Percentiles rank a stretch among this genome's conserved stretches.
These are phyloP conservation scores for Boletus fagicola DNA, from an alignment of 768 basidiomycete species.

Conservation along the genomic window DNA sequence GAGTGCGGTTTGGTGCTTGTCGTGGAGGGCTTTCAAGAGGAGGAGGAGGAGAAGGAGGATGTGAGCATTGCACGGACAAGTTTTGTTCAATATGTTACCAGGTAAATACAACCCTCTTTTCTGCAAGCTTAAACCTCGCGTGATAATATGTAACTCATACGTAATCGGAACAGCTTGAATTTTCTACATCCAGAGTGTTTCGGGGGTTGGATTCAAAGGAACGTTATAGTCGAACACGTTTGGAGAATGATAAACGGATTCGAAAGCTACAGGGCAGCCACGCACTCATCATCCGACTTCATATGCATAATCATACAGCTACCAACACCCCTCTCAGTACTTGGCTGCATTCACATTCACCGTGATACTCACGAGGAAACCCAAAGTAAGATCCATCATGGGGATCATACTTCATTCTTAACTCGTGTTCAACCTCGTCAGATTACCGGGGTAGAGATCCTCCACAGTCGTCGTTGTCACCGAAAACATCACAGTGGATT, in stretches of 20 bases:
- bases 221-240: neutral
- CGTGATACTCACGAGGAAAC: too few species aligned
- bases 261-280: neutral
- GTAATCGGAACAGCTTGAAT: neutral
- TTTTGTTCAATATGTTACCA: neutral
- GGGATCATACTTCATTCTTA: too few species aligned
- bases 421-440: too few species aligned
- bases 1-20: constrained; percentile 43
- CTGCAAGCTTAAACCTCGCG: neutral
- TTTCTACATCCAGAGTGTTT: neutral
- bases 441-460: too few species aligned
- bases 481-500: too few species aligned
- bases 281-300: neutral
- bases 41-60: neutral
- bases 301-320: neutral
- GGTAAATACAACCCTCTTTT: neutral
- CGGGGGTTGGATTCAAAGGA: neutral
- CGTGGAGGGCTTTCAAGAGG: constrained; percentile 34
- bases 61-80: neutral
- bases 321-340: too few species aligned
- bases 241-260: neutral
- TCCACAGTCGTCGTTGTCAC: too few species aligned
- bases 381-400: too few species aligned
- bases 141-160: neutral
- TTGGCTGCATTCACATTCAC: too few species aligned